A percentile compares a stretch with the other conserved stretches of the same genome.
Conservation (phyloP, 495 filamentous ascomycete species). For the Xylaria intraflava region DNA sequence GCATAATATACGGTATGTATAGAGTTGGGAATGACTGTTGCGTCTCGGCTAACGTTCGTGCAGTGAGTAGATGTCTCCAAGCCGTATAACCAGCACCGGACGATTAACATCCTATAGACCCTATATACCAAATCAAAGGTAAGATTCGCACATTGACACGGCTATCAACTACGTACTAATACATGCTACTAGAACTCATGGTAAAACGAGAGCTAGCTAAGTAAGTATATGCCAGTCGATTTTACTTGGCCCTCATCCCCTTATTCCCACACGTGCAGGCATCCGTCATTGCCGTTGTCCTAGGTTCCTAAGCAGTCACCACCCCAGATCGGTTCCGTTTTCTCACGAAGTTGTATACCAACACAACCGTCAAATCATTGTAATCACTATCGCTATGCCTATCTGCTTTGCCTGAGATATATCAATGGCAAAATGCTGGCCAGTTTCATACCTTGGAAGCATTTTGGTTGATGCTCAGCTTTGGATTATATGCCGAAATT, state of each 20-base stretch:
- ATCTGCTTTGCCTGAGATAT: too few relatives aligned
- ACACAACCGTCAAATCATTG: too few relatives aligned
- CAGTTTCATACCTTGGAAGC: too few relatives aligned
- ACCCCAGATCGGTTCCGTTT: too few relatives aligned
- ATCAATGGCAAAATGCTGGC: too few relatives aligned
- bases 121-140: conserved; percentile 85
- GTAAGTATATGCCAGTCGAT: conserved; percentile 38
- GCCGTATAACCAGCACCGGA: neutral
- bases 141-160: neutral
- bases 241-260: neutral
- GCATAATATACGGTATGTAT: conserved; percentile 70
- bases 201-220: conserved; percentile 98
- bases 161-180: neutral
- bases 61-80: conserved; percentile 1
- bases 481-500: too few relatives aligned
- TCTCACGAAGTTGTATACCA: too few relatives aligned
- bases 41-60: neutral
- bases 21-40: neutral
- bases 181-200: conserved; percentile 65
- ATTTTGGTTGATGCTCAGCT: too few relatives aligned
- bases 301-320: too few relatives aligned
- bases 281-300: too few relatives aligned
- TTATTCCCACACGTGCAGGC: neutral
- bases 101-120: conserved; percentile 15
- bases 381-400: too few relatives aligned